A percentile compares a stretch with the other conserved stretches of the same genome.
These are phyloP conservation scores for Solanum tacnaense DNA, from an alignment of 257 asterid species.

Conservation along the genomic window DNA sequence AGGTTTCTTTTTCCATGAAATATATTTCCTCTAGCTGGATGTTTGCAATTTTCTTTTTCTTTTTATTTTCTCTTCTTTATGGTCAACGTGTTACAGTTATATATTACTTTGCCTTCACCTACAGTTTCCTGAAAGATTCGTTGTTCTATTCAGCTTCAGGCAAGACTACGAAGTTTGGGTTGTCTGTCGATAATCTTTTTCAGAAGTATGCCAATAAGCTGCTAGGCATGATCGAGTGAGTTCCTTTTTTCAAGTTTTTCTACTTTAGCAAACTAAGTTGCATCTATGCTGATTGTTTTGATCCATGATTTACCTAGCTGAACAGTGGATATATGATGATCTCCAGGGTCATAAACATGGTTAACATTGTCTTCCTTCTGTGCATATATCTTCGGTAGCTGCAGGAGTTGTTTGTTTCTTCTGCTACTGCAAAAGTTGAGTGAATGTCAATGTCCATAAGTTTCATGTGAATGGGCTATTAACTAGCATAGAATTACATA, in stretches of 20 bases:
- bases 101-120: neutral
- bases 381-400: neutral
- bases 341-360: neutral
- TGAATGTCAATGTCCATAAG: neutral
- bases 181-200: constrained; percentile 51
- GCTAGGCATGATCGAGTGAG: constrained; percentile 66
- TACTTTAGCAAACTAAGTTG: neutral
- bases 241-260: neutral
- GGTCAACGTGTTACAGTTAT: neutral
- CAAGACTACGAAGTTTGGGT: constrained; percentile 49
- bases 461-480: neutral
- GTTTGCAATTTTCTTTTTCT: neutral
- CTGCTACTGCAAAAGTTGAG: neutral
- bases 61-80: neutral
- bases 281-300: neutral
- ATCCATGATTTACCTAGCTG: neutral
- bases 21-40: neutral
- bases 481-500: neutral
- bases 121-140: neutral
- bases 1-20: neutral
- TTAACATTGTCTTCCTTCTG: neutral
- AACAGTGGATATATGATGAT: neutral
- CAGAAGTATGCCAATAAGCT: constrained; percentile 35
- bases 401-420: neutral
- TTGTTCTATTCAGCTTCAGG: constrained; percentile 45